phyloP scores from a whole-genome alignment of 2,329 filamentous ascomycete genomes.

The Talaromyces sp. region DNA sequence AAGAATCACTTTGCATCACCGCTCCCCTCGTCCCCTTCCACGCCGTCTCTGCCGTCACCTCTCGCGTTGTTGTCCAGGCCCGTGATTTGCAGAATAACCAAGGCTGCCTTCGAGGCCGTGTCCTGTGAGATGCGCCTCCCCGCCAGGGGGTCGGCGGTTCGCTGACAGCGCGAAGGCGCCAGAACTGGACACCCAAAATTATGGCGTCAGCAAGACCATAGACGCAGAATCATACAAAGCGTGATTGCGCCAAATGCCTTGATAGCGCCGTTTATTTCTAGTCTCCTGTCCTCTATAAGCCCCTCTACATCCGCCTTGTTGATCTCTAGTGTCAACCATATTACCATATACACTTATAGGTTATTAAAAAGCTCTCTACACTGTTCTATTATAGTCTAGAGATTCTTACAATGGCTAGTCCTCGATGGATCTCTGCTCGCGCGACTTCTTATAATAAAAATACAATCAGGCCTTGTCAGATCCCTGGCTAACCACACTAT shows the following conservation, averaged over 20 bases:
- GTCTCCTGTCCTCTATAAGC: neutral
- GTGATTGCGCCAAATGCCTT: neutral
- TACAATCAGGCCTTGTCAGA: slow-evolving; percentile 10
- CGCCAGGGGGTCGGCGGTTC: neutral
- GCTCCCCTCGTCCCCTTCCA: too few species aligned
- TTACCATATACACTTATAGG: neutral
- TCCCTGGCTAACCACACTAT: slow-evolving; percentile 7
- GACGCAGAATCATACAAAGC: too few species aligned
- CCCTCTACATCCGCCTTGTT: neutral
- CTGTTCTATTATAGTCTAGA: neutral
- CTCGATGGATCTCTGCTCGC: slow-evolving; percentile 4
- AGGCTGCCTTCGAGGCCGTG: too few species aligned
- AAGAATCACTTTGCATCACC: too few species aligned
- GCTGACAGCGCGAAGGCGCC: neutral
- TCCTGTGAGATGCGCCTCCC: too few species aligned
- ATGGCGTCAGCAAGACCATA: neutral
- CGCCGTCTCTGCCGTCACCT: too few species aligned
- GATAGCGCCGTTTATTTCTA: neutral
- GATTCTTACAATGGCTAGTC: neutral
- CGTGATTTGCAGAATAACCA: too few species aligned
- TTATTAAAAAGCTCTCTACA: neutral
- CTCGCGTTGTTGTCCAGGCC: too few species aligned
- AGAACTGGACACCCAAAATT: neutral
- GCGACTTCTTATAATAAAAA: slow-evolving; percentile 9
- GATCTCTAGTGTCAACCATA: neutral